A percentile compares a stretch with the other conserved stretches of the same genome.
Evolutionary conservation across 2,329 filamentous ascomycete species (phyloP).

Genomic region (Xylaria sp.): DNA sequence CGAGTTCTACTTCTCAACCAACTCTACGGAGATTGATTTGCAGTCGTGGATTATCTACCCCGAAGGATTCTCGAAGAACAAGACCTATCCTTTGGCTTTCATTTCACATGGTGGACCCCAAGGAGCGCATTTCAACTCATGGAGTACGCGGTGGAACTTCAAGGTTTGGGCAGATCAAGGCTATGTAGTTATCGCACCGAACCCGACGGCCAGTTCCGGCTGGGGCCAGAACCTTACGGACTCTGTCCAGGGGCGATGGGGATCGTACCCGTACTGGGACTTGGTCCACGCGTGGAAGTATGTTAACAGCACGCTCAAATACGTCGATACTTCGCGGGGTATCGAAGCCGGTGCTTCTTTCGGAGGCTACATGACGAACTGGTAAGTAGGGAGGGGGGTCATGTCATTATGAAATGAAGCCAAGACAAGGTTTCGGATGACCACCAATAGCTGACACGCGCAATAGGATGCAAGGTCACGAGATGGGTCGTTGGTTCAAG

Average conservation of each 20-base stretch:
- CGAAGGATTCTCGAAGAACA: slow-evolving; percentile 41
- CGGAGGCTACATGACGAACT: slow-evolving; percentile 64
- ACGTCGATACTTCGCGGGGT: slow-evolving; percentile 56
- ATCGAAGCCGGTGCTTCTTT: slow-evolving; percentile 60
- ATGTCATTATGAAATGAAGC: background rate
- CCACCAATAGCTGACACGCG: background rate
- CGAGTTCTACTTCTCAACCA: slow-evolving; percentile 45
- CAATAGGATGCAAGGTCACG: slow-evolving; percentile 57
- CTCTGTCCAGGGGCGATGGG: slow-evolving; percentile 56
- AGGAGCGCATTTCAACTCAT: slow-evolving; percentile 57
- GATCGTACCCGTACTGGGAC: slow-evolving; percentile 59
- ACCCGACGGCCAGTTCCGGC: slow-evolving; percentile 59
- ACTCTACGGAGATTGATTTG: slow-evolving; percentile 41
- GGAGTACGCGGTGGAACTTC: slow-evolving; percentile 60
- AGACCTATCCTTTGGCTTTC: slow-evolving; percentile 60
- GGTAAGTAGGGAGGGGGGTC: slow-evolving; percentile 34
- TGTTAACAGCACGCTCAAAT: slow-evolving; percentile 56
- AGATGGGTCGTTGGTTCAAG: slow-evolving; percentile 61
- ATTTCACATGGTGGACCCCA: slow-evolving; percentile 61
- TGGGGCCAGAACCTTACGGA: slow-evolving; percentile 61
- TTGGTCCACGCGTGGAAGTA: slow-evolving; percentile 59
- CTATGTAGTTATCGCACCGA: slow-evolving; percentile 60
- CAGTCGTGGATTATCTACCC: slow-evolving; percentile 44
- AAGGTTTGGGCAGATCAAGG: slow-evolving; percentile 62
- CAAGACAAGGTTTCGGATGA: background rate